Evolutionary conservation across 352 stramenopile species (phyloP).

Genomic region (Phytophthora sojae): DNA sequence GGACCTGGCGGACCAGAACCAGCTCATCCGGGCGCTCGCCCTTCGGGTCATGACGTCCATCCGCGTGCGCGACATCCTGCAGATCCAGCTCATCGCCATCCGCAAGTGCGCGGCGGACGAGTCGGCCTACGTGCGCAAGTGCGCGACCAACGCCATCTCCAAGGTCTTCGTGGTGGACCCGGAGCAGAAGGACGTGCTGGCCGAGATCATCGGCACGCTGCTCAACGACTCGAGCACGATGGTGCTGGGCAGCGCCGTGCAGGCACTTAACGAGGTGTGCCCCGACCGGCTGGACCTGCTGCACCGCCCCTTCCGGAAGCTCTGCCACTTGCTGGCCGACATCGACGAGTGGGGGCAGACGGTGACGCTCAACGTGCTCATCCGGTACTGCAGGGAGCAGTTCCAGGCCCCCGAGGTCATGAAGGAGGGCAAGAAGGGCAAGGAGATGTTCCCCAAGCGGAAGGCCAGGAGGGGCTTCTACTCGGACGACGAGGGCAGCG

Average conservation of each 20-base stretch:
- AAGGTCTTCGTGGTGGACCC: constrained; percentile 94
- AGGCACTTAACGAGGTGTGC: constrained; percentile 97
- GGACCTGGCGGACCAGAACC: constrained; percentile 95
- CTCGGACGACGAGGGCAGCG: constrained; percentile 96
- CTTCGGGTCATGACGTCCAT: constrained; percentile 98
- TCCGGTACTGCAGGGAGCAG: constrained; percentile 96
- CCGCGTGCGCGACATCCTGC: constrained; percentile 97
- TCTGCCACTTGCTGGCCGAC: constrained; percentile 98
- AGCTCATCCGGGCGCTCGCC: constrained; percentile 93
- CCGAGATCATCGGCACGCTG: constrained; percentile 94
- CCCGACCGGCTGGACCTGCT: constrained; percentile 95
- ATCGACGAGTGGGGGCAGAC: constrained; percentile 99
- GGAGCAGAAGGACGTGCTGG: constrained; percentile 90
- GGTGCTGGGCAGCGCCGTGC: constrained; percentile 96
- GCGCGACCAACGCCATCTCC: constrained; percentile 95
- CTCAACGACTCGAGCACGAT: constrained; percentile 97
- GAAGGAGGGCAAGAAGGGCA: constrained; percentile 54
- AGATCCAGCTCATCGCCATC: constrained; percentile 98
- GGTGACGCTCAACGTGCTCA: constrained; percentile 93
- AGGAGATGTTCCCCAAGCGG: constrained; percentile 67
- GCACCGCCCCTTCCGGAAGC: constrained; percentile 95
- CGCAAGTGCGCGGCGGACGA: constrained; percentile 92
- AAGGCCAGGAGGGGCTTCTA: constrained; percentile 95
- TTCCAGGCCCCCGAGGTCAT: constrained; percentile 91
- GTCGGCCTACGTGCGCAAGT: constrained; percentile 98